Percentiles rank a stretch among this genome's conserved stretches.
phyloP scores from a whole-genome alignment of 352 stramenopile species.

The Phytophthora sp. region DNA sequence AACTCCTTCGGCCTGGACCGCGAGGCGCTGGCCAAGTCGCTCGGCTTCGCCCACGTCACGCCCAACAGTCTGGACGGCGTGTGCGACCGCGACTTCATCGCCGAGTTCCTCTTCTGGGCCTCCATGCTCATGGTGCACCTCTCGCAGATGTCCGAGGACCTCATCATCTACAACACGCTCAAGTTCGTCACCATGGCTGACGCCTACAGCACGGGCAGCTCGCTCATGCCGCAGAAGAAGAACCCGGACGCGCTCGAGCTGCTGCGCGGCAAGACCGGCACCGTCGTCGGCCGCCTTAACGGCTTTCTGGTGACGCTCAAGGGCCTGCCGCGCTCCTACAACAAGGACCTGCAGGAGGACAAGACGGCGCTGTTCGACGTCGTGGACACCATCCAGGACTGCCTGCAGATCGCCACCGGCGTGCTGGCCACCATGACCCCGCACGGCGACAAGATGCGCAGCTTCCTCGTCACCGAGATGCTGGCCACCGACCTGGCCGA shows the following conservation, averaged over 20 bases:
- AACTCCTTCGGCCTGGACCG: constrained; percentile 98
- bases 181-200: constrained; percentile 97
- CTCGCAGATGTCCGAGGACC: constrained; percentile 97
- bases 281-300: constrained; percentile 94
- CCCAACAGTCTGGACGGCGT: constrained; percentile 98
- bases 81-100: constrained; percentile 99
- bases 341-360: constrained; percentile 99
- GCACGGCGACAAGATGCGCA: constrained; percentile 93
- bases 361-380: constrained; percentile 98
- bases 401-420: constrained; percentile 95
- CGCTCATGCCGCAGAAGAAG: constrained; percentile 99
- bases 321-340: constrained; percentile 97
- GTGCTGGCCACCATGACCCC: constrained; percentile 97
- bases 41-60: constrained; percentile 94
- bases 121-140: constrained; percentile 96
- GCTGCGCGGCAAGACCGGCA: constrained; percentile 96
- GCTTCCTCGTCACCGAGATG: constrained; percentile 98
- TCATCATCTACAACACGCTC: constrained; percentile 98
- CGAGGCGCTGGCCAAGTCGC: constrained; percentile 91
- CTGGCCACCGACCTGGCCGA: constrained; percentile 98
- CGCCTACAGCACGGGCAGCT: constrained; percentile 98
- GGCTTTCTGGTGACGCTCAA: constrained; percentile 98
- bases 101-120: constrained; percentile 98
- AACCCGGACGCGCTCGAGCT: constrained; percentile 99
- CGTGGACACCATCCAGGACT: constrained; percentile 97